Evolutionary conservation across 2,329 filamentous ascomycete species (phyloP).

Genomic region (Exophiala aquamarina): DNA sequence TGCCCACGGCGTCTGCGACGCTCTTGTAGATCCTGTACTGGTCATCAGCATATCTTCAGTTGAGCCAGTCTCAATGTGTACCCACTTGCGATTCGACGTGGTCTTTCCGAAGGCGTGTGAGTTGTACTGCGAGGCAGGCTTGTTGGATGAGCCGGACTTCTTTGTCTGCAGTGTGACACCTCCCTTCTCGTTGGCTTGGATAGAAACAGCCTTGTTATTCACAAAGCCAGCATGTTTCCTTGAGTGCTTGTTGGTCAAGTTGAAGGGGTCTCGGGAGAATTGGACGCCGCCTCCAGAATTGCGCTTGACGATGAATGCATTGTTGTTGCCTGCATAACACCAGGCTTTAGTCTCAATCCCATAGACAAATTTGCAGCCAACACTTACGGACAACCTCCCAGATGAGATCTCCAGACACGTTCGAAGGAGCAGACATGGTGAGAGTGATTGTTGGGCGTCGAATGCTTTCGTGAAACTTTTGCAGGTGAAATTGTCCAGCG

Average conservation of each 20-base stretch:
- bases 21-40: constrained; percentile 76
- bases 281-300: constrained; percentile 73
- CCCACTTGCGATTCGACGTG: constrained; percentile 79
- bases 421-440: constrained; percentile 54
- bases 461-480: constrained; percentile 9
- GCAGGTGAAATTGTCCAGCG: constrained; percentile 8
- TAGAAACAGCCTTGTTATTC: constrained; percentile 90
- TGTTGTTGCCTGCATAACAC: constrained; percentile 68
- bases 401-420: constrained; percentile 86
- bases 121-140: constrained; percentile 68
- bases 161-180: constrained; percentile 81
- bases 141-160: constrained; percentile 68
- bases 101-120: constrained; percentile 68
- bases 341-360: neutral
- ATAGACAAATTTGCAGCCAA: constrained; percentile 8
- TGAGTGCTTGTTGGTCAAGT: constrained; percentile 86
- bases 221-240: constrained; percentile 93
- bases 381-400: constrained; percentile 94
- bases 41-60: constrained; percentile 23
- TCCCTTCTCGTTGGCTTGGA: constrained; percentile 71
- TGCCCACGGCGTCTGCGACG: constrained; percentile 78
- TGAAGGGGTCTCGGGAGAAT: constrained; percentile 93
- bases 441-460: constrained; percentile 9
- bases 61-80: neutral
- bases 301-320: constrained; percentile 91